These are phyloP conservation scores for Arthrobotrys musiformis DNA, from an alignment of 2,329 filamentous ascomycete genomes.

Conservation along the genomic window DNA sequence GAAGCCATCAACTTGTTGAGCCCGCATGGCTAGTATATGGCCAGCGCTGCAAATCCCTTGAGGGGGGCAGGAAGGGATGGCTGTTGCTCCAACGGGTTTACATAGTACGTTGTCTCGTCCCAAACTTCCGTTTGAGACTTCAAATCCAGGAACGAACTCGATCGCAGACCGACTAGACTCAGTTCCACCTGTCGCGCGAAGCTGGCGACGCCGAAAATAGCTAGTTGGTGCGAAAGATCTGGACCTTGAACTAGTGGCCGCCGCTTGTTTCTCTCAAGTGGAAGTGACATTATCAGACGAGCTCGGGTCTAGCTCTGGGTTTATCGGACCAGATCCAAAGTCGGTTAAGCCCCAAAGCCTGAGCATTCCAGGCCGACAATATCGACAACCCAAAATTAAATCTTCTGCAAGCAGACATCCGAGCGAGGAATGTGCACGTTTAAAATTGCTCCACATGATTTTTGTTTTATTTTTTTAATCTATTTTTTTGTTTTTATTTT, in stretches of 20 bases:
- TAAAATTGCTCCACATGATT: slow-evolving; percentile 2
- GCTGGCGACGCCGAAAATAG: not conserved
- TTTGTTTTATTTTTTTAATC: not conserved
- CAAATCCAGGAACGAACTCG: not conserved
- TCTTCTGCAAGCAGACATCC: not conserved
- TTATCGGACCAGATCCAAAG: slow-evolving; percentile 17
- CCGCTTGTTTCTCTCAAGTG: not conserved
- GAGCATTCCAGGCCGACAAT: slow-evolving; percentile 22
- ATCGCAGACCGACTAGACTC: not conserved
- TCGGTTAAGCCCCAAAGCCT: not conserved
- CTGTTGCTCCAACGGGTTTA: not conserved
- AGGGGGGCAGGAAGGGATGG: not conserved
- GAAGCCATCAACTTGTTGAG: slow-evolving; percentile 9
- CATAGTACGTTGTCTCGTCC: not conserved
- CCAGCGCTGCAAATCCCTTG: not conserved
- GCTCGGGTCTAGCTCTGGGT: slow-evolving; percentile 31
- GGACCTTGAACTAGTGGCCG: not conserved
- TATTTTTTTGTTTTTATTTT: not conserved
- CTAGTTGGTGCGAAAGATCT: not conserved
- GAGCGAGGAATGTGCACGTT: slow-evolving; percentile 12
- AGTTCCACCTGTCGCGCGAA: slow-evolving; percentile 12
- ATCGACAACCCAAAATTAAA: slow-evolving; percentile 32
- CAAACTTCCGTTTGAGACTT: not conserved
- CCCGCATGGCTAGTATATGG: slow-evolving; percentile 19
- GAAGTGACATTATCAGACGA: slow-evolving; percentile 22